These are phyloP conservation scores for Sherardia arvensis DNA, from an alignment of 257 asterid species.

Conservation along the genomic window DNA sequence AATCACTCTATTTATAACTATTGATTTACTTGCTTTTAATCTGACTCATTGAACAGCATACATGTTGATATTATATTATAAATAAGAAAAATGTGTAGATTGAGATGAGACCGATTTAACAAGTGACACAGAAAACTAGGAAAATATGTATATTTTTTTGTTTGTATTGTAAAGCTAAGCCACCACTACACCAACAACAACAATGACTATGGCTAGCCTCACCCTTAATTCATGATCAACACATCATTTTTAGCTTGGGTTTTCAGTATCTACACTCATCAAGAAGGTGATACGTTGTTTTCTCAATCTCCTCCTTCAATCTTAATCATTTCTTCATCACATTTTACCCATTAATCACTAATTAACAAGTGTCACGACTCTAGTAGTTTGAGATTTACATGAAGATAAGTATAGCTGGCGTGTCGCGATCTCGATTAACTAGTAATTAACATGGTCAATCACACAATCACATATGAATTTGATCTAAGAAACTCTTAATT, in stretches of 20 bases:
- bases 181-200: not conserved
- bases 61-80: not conserved
- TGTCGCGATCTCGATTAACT: not conserved
- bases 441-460: not conserved
- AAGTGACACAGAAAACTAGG: not conserved
- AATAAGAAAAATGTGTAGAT: too few relatives aligned
- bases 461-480: not conserved
- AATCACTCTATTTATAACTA: too few relatives aligned
- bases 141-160: too few relatives aligned
- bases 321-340: constrained; percentile 44
- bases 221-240: not conserved
- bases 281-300: constrained; percentile 37
- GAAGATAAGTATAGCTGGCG: not conserved
- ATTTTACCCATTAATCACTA: constrained; percentile 5
- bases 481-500: not conserved
- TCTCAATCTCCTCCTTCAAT: constrained; percentile 25
- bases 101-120: too few relatives aligned
- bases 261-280: not conserved
- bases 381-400: not conserved
- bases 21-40: too few relatives aligned
- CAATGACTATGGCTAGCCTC: not conserved
- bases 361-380: not conserved
- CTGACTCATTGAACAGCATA: too few relatives aligned
- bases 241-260: not conserved
- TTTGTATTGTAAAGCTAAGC: not conserved